Base-by-base conservation (phyloP, 306 rosid genomes). In the Inga laurina region DNA sequence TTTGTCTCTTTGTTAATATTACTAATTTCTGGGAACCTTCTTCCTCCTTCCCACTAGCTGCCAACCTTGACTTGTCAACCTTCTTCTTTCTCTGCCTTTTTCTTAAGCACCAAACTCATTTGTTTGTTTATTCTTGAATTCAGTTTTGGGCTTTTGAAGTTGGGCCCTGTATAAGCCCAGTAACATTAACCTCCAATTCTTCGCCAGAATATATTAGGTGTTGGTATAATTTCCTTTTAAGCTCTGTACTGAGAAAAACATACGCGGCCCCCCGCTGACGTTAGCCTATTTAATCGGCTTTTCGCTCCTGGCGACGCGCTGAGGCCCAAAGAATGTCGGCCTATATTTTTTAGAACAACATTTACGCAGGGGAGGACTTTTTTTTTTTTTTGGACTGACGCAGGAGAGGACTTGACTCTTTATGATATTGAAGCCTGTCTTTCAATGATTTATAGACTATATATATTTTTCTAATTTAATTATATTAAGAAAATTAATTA, bases 21-120 rank as follows among this genome's bases (percentile, higher is more conserved):
- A 61, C 39, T 64, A 72, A 74, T 52, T 89, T 86, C 94, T 73
- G 2, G 57, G 94, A 89, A 88, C 81, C 32, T 88, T 86, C 94
- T 77, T 32, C 49, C 8, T 67, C 18, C 7, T 44, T 9, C 66
- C 44, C 37, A n/a, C 73, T 6, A 62, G 87, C 89, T 73, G 89
- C 86, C 90, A 77, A 70, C 39, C 46, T 89, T 89, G 91, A 89
- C 87, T 71, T 57, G 21, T 8, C 1, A 21, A 37, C 13, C 27
- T 2, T 15, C 27, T 3, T 74, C 65, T 21, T 48, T 5, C 44
- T 10, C 27, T 4, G 0, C 19, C 7, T 32, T 39, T 68, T 56
- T 83, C 56, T 0, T 16, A 2, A 7, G 37, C 64, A 6, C 41
- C 35, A 37, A 32, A n/a, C 54, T 21, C 76, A 2, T 8, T 72